Percentiles rank a stretch among this genome's conserved stretches.
Conservation (phyloP, 352 stramenopile genomes). For the Pythium guiyangense region DNA sequence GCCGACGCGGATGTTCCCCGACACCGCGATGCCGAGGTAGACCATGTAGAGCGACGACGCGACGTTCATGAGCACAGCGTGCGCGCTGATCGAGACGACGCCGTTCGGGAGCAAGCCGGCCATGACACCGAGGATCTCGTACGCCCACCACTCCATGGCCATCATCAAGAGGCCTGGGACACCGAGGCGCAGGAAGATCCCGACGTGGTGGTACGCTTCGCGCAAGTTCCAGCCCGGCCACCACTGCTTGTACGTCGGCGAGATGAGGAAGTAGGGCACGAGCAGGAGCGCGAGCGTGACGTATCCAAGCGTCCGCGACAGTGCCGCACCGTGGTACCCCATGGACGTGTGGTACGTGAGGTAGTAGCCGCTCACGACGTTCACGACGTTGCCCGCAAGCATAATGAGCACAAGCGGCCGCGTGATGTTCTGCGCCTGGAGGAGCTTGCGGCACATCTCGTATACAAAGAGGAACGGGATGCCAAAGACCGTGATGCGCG, state of each 20-base stretch:
- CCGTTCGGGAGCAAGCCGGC: slow-evolving; percentile 53
- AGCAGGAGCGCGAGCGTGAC: slow-evolving; percentile 44
- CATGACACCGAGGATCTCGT: slow-evolving; percentile 69
- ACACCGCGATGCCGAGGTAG: slow-evolving; percentile 58
- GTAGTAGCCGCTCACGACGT: slow-evolving; percentile 55
- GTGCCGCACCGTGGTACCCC: slow-evolving; percentile 68
- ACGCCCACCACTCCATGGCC: slow-evolving; percentile 74
- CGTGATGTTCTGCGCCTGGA: slow-evolving; percentile 72
- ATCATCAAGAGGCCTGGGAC: slow-evolving; percentile 60
- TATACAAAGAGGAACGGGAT: slow-evolving; percentile 55
- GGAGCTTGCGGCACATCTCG: slow-evolving; percentile 61
- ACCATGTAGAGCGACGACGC: slow-evolving; percentile 70
- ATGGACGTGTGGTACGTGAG: slow-evolving; percentile 65
- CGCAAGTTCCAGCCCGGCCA: slow-evolving; percentile 64
- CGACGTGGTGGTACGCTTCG: slow-evolving; percentile 37
- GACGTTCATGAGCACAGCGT: slow-evolving; percentile 71
- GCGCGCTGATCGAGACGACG: slow-evolving; percentile 62
- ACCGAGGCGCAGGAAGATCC: slow-evolving; percentile 57
- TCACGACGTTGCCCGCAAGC: slow-evolving; percentile 50
- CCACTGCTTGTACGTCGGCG: slow-evolving; percentile 36
- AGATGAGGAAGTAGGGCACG: slow-evolving; percentile 43
- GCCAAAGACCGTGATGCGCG: slow-evolving; percentile 37
- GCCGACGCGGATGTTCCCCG: slow-evolving; percentile 66
- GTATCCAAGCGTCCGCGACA: slow-evolving; percentile 55
- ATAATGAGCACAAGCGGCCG: slow-evolving; percentile 52